Conservation (phyloP, 495 filamentous ascomycete species). For the Penicillium argentinense region DNA sequence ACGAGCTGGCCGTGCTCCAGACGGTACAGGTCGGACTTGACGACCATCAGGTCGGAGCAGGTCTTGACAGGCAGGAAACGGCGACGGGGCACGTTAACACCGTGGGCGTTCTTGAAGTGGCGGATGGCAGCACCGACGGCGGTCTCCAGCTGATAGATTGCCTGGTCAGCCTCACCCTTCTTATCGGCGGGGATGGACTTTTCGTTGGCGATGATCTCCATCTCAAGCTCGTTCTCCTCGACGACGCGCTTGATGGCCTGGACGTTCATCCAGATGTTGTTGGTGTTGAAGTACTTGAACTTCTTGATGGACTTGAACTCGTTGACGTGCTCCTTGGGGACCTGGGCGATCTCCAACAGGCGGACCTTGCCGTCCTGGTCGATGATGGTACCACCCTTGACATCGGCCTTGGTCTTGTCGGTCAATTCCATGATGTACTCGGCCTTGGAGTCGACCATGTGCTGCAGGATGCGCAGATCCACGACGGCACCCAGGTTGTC, state of each 20-base stretch:
- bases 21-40: conserved; percentile 99
- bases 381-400: conserved; percentile 99
- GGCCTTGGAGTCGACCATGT: conserved; percentile 93
- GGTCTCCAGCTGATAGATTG: conserved; percentile 97
- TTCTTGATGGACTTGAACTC: conserved; percentile 99
- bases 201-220: conserved; percentile 99
- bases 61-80: conserved; percentile 99
- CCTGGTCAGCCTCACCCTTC: conserved; percentile 98
- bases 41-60: conserved; percentile 98
- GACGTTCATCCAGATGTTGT: conserved; percentile 99
- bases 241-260: conserved; percentile 98
- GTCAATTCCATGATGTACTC: conserved; percentile 99
- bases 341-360: conserved; percentile 97
- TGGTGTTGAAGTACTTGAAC: conserved; percentile 99
- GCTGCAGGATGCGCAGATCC: conserved; percentile 94
- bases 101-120: conserved; percentile 97
- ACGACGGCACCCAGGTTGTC: conserved; percentile 99
- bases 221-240: conserved; percentile 96
- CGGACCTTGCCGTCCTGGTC: conserved; percentile 96
- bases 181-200: conserved; percentile 98
- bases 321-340: conserved; percentile 99
- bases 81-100: conserved; percentile 96
- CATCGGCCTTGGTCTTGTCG: conserved; percentile 99
- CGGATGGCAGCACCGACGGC: conserved; percentile 98
- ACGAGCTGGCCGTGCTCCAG: conserved; percentile 97